A percentile compares a stretch with the other conserved stretches of the same genome.
Evolutionary conservation across 2,329 filamentous ascomycete species (phyloP).

Genomic region (Phyllosticta citrichinensis): DNA sequence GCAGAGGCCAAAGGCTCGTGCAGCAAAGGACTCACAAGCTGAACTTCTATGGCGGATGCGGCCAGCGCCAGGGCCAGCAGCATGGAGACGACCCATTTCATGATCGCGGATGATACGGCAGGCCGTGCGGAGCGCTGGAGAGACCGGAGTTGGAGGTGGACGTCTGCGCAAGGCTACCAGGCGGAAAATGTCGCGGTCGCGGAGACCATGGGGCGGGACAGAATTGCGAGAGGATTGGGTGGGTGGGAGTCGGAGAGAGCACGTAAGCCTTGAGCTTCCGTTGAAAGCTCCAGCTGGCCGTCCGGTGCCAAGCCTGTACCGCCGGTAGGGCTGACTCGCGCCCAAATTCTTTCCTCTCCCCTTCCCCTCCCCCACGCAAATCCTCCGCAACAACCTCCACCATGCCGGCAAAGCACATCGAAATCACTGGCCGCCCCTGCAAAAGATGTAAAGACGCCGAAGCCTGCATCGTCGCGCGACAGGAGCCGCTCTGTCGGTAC

Average conservation of each 20-base stretch:
- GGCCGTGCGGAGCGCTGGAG: neutral
- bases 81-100: constrained; percentile 26
- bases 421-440: constrained; percentile 32
- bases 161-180: neutral
- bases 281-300: constrained; percentile 6
- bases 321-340: neutral
- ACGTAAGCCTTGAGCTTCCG: constrained; percentile 4
- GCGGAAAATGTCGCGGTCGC: neutral
- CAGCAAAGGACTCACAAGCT: constrained; percentile 18
- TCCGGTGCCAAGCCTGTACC: neutral
- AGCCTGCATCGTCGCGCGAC: constrained; percentile 45
- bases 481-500: constrained; percentile 51
- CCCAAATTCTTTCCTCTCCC: neutral
- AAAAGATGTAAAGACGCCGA: constrained; percentile 45
- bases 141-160: neutral
- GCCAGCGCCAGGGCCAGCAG: constrained; percentile 24
- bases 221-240: neutral
- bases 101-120: constrained; percentile 14
- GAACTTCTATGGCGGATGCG: constrained; percentile 27
- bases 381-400: neutral
- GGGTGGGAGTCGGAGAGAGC: neutral
- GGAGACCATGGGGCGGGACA: neutral
- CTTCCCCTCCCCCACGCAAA: neutral
- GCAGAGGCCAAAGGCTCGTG: constrained; percentile 7
- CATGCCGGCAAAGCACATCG: constrained; percentile 25